Percentiles rank a stretch among this genome's conserved stretches.
Evolutionary conservation across 2,329 filamentous ascomycete genomes (phyloP).

Genomic region (Dactylellina haptotyla): DNA sequence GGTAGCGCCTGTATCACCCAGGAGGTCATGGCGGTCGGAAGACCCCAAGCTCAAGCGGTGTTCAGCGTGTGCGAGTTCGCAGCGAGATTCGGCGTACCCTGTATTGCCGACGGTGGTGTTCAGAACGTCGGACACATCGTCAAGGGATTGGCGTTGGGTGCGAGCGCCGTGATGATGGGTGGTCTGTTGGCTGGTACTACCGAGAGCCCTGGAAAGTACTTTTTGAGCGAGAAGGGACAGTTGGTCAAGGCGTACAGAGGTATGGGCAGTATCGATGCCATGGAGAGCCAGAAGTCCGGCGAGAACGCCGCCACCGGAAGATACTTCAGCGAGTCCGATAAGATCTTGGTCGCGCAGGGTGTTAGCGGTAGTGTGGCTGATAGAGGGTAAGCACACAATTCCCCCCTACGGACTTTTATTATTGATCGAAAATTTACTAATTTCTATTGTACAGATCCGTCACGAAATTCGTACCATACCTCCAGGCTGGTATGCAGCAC

Average conservation of each 20-base stretch:
- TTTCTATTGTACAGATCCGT: constrained; percentile 67
- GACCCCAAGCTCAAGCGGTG: constrained; percentile 92
- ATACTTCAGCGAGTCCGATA: constrained; percentile 98
- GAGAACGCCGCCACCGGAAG: constrained; percentile 94
- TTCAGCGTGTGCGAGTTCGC: constrained; percentile 90
- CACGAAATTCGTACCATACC: constrained; percentile 94
- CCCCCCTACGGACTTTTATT: neutral
- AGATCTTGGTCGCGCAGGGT: constrained; percentile 93
- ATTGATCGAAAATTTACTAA: constrained; percentile 8
- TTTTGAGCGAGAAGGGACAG: constrained; percentile 94
- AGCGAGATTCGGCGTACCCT: constrained; percentile 91
- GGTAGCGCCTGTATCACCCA: constrained; percentile 98
- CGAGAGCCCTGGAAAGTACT: constrained; percentile 95
- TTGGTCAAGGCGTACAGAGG: constrained; percentile 99
- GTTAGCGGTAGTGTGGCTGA: constrained; percentile 85
- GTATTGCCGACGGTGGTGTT: constrained; percentile 96
- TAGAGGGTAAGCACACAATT: constrained; percentile 67
- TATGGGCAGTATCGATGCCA: constrained; percentile 98
- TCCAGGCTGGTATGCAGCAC: constrained; percentile 95
- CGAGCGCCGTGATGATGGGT: constrained; percentile 98
- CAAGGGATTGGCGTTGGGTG: constrained; percentile 94
- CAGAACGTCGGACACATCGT: constrained; percentile 99
- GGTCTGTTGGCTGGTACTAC: constrained; percentile 96
- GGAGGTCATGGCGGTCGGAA: constrained; percentile 98
- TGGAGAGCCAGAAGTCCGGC: constrained; percentile 80